These are phyloP conservation scores for Hymenoscyphus scutula DNA, from an alignment of 2,329 filamentous ascomycete species.

Conservation along the genomic window DNA sequence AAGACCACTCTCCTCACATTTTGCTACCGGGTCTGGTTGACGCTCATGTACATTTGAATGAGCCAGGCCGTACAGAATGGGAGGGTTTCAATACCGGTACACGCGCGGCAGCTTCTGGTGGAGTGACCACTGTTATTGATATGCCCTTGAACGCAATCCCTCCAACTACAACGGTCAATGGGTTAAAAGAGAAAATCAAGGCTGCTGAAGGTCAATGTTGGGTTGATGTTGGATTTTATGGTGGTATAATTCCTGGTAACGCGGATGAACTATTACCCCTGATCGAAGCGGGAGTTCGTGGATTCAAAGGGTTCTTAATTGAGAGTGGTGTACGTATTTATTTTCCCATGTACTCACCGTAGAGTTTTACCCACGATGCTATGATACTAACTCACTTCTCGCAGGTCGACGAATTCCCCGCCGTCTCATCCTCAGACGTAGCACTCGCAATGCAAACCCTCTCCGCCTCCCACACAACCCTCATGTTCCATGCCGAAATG, in stretches of 20 bases:
- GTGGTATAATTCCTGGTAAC: conserved; percentile 91
- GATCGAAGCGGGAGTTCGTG: conserved; percentile 81
- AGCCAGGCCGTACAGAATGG: conserved; percentile 96
- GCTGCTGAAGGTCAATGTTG: conserved; percentile 88
- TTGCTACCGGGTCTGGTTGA: conserved; percentile 91
- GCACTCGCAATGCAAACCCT: conserved; percentile 76
- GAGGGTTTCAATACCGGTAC: conserved; percentile 97
- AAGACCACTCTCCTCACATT: conserved; percentile 80
- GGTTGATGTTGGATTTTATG: conserved; percentile 99
- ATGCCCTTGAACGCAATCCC: conserved; percentile 98
- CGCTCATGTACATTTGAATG: conserved; percentile 95
- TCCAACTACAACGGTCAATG: conserved; percentile 84
- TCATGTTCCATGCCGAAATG: conserved; percentile 99
- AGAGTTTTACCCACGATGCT: not conserved
- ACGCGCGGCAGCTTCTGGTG: conserved; percentile 87
- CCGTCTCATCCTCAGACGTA: conserved; percentile 78
- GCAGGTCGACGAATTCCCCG: conserved; percentile 92
- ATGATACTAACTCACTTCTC: conserved; percentile 16
- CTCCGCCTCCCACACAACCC: conserved; percentile 76
- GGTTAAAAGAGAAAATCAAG: conserved; percentile 78
- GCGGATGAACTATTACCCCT: conserved; percentile 73
- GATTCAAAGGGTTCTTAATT: conserved; percentile 97
- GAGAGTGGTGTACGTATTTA: conserved; percentile 77
- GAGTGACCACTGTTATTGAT: conserved; percentile 94
- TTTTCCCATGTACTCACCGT: not conserved